phyloP scores from a whole-genome alignment of 495 filamentous ascomycete genomes.

The Neurospora cerealis region DNA sequence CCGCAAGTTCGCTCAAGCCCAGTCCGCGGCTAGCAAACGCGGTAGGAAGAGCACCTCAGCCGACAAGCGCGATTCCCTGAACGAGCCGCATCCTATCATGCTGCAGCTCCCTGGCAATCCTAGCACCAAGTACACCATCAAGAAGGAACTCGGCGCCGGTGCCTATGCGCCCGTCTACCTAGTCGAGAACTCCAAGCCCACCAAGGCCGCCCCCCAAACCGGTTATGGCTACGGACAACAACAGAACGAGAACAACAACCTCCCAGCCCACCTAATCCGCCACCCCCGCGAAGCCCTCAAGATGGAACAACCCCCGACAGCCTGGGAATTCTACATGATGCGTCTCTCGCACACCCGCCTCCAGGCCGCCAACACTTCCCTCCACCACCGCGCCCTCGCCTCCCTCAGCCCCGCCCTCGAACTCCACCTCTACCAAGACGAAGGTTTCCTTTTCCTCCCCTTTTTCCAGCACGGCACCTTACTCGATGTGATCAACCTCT shows the following conservation, averaged over 20 bases:
- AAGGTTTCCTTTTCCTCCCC: constrained; percentile 76
- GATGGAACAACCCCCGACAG: constrained; percentile 72
- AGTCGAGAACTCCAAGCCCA: constrained; percentile 53
- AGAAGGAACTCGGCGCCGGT: constrained; percentile 82
- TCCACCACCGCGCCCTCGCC: constrained; percentile 51
- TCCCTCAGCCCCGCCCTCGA: constrained; percentile 76
- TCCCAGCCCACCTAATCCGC: constrained; percentile 33
- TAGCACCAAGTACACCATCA: constrained; percentile 59
- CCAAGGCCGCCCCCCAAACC: constrained; percentile 16
- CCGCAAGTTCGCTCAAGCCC: constrained; percentile 59
- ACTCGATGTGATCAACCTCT: constrained; percentile 82
- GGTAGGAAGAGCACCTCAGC: constrained; percentile 39
- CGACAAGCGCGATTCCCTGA: constrained; percentile 44
- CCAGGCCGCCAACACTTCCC: constrained; percentile 23
- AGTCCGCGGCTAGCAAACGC: constrained; percentile 42
- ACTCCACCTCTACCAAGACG: constrained; percentile 77
- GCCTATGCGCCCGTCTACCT: constrained; percentile 94
- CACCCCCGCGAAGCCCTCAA: constrained; percentile 74
- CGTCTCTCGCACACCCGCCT: constrained; percentile 67
- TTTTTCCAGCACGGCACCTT: constrained; percentile 86
- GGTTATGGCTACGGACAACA: constrained; percentile 17
- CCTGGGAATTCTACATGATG: constrained; percentile 98
- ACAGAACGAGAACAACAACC: constrained; percentile 33
- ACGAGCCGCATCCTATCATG: constrained; percentile 41
- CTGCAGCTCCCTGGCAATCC: constrained; percentile 54